These are phyloP conservation scores for Lachnellula suecica DNA, from an alignment of 2,329 filamentous ascomycete genomes.

Conservation along the genomic window DNA sequence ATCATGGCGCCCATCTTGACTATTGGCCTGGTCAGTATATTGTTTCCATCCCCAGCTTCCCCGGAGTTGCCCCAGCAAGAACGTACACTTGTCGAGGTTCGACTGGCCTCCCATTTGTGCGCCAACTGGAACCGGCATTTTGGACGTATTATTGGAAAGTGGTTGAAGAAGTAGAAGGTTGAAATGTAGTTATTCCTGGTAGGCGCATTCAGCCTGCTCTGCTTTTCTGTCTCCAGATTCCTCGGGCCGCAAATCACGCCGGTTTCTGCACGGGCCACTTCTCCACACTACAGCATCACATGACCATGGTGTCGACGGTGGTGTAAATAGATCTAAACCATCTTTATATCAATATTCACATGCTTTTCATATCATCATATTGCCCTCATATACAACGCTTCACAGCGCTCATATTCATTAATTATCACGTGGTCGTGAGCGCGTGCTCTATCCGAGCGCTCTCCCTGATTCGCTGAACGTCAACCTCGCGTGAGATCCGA, in stretches of 20 bases:
- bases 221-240: not conserved
- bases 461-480: constrained; percentile 13
- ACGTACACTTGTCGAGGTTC: constrained; percentile 69
- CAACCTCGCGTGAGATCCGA: constrained; percentile 20
- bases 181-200: not conserved
- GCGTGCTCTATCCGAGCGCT: constrained; percentile 21
- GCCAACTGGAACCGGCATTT: constrained; percentile 48
- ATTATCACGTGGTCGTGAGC: constrained; percentile 18
- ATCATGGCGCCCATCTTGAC: constrained; percentile 99
- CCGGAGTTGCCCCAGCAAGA: not conserved
- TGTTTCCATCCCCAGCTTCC: constrained; percentile 21
- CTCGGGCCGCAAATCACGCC: not conserved
- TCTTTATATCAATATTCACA: not conserved
- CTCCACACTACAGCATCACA: not conserved
- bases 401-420: not conserved
- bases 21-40: constrained; percentile 42
- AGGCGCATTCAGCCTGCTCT: not conserved
- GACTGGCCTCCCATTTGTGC: constrained; percentile 56
- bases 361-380: not conserved
- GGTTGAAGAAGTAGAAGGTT: not conserved
- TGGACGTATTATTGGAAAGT: constrained; percentile 7
- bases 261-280: not conserved
- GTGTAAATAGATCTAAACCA: not conserved
- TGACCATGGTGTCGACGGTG: not conserved
- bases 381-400: not conserved